phyloP scores from a whole-genome alignment of 106 monocot species.

The Iris macrosiphon region DNA sequence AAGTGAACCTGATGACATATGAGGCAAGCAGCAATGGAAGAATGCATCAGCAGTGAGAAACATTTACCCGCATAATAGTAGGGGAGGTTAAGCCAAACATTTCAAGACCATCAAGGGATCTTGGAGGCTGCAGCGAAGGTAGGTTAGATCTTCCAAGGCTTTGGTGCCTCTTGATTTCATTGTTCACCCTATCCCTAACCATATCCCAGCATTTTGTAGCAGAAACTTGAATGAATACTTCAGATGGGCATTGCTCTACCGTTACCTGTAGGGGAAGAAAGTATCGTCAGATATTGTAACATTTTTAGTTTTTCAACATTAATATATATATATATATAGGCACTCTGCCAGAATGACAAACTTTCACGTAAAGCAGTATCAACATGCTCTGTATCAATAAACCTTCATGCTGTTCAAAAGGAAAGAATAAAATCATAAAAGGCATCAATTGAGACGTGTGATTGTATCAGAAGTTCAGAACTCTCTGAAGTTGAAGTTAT shows the following conservation, averaged over 20 bases:
- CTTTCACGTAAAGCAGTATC: too few species aligned
- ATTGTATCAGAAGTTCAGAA: too few species aligned
- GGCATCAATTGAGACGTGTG: too few species aligned
- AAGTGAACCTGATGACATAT: background rate
- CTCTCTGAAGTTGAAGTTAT: too few species aligned
- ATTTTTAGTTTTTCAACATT: too few species aligned
- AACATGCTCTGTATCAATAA: too few species aligned
- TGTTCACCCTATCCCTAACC: constrained; percentile 76
- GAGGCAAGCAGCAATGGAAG: background rate
- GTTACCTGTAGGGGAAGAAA: constrained; percentile 64
- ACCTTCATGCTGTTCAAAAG: too few species aligned
- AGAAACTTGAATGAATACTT: constrained; percentile 74
- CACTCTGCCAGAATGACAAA: too few species aligned
- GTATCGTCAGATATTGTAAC: background rate
- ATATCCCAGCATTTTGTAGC: constrained; percentile 82
- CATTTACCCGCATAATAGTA: constrained; percentile 53
- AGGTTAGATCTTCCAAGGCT: constrained; percentile 33
- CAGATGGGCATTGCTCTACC: constrained; percentile 55
- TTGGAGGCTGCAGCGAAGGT: constrained; percentile 64
- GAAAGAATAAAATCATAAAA: too few species aligned
- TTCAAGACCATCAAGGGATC: constrained; percentile 80
- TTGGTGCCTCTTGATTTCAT: constrained; percentile 58
- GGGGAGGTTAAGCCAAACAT: constrained; percentile 92
- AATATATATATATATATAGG: too few species aligned
- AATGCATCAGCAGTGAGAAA: background rate